phyloP scores from a whole-genome alignment of 1,284 basidiomycete species.

The Rhodotorula sp. region DNA sequence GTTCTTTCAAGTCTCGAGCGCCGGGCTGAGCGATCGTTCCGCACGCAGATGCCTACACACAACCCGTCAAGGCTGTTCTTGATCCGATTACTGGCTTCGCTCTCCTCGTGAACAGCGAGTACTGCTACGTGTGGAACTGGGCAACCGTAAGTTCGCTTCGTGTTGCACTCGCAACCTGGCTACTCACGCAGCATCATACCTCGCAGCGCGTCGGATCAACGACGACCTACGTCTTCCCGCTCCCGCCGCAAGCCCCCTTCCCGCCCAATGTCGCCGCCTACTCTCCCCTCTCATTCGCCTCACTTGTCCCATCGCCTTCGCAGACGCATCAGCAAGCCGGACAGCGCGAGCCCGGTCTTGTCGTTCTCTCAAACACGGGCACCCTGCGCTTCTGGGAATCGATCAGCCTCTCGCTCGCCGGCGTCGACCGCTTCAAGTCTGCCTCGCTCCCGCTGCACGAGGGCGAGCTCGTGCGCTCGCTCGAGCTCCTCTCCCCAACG shows the following conservation, averaged over 20 bases:
- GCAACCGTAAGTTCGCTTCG: conserved; percentile 45
- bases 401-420: conserved; percentile 51
- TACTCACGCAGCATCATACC: neutral
- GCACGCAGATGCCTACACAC: conserved; percentile 49
- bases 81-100: conserved; percentile 53
- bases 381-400: conserved; percentile 53
- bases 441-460: conserved; percentile 46
- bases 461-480: conserved; percentile 49
- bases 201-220: conserved; percentile 18
- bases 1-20: too few species aligned
- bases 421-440: conserved; percentile 41
- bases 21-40: neutral
- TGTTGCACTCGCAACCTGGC: neutral
- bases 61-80: conserved; percentile 49
- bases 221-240: conserved; percentile 46
- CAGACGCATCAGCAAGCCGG: conserved; percentile 38
- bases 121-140: conserved; percentile 54
- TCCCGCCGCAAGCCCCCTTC: conserved; percentile 49
- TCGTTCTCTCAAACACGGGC: conserved; percentile 51
- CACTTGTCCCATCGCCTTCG: conserved; percentile 45
- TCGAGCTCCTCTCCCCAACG: conserved; percentile 44
- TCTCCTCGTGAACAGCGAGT: conserved; percentile 47
- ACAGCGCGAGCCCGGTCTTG: conserved; percentile 52
- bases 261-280: conserved; percentile 47
- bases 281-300: conserved; percentile 42